Percentiles rank a stretch among this genome's conserved stretches.
These are phyloP conservation scores for Austroboletus rostrupii DNA, from an alignment of 1,284 basidiomycete genomes.

Conservation along the genomic window DNA sequence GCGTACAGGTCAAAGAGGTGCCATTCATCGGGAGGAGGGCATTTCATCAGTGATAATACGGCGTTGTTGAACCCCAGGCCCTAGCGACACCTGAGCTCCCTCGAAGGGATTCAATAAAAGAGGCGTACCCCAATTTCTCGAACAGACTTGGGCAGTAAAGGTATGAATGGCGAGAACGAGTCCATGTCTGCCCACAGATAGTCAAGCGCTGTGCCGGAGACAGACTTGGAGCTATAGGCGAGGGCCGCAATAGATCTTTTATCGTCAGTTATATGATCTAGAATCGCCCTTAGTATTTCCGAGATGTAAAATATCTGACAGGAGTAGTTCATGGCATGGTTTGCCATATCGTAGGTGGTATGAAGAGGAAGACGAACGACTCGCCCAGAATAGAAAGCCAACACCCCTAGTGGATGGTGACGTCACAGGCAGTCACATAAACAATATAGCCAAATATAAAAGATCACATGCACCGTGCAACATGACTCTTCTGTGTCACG, in stretches of 20 bases:
- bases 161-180: slow-evolving; percentile 15
- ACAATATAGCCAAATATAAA: not conserved
- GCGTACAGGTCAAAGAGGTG: slow-evolving; percentile 16
- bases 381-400: not conserved
- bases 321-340: slow-evolving; percentile 3
- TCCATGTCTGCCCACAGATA: slow-evolving; percentile 20
- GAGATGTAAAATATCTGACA: slow-evolving; percentile 14
- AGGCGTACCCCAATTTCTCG: slow-evolving; percentile 9
- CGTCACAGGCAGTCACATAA: not conserved
- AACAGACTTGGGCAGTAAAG: slow-evolving; percentile 8
- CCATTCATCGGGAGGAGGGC: slow-evolving; percentile 13
- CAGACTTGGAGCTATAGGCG: slow-evolving; percentile 11
- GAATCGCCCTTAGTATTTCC: slow-evolving; percentile 14
- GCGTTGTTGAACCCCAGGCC: slow-evolving; percentile 8
- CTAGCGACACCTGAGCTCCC: slow-evolving; percentile 3
- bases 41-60: slow-evolving; percentile 6
- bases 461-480: too few relatives aligned
- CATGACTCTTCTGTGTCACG: too few relatives aligned
- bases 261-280: slow-evolving; percentile 12
- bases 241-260: slow-evolving; percentile 7
- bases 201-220: slow-evolving; percentile 14
- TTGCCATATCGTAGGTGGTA: not conserved
- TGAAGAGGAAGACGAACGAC: not conserved
- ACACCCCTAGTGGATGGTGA: not conserved
- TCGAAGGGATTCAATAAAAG: not conserved